Evolutionary conservation across 2,329 filamentous ascomycete genomes (phyloP).

Genomic region (Trichoderma gracile): DNA sequence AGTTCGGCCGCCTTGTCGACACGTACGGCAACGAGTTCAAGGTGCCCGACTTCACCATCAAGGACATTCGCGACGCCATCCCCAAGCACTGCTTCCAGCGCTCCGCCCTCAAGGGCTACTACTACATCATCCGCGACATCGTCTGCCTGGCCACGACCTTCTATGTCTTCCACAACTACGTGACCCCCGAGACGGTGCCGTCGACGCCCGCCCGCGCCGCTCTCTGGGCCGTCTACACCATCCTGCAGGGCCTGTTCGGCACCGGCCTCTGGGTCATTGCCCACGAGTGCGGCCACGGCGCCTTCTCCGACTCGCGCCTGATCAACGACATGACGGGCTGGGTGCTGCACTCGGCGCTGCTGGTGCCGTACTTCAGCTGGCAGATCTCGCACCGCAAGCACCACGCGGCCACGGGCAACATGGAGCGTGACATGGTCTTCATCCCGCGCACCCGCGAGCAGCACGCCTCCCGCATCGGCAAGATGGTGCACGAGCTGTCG

Average conservation of each 20-base stretch:
- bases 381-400: constrained; percentile 99
- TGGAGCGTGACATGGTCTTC: constrained; percentile 99
- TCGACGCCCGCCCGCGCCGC: constrained; percentile 64
- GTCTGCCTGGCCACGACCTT: constrained; percentile 73
- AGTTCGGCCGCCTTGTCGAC: constrained; percentile 73
- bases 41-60: constrained; percentile 94
- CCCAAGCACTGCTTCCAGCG: constrained; percentile 96
- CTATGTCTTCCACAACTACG: constrained; percentile 83
- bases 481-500: constrained; percentile 74
- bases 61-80: constrained; percentile 94
- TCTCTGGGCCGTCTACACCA: constrained; percentile 66
- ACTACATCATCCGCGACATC: constrained; percentile 83
- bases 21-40: constrained; percentile 94
- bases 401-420: constrained; percentile 97
- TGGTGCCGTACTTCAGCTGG: constrained; percentile 99
- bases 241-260: constrained; percentile 88
- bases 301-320: constrained; percentile 88
- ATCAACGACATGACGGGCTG: constrained; percentile 92
- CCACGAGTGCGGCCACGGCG: constrained; percentile 96
- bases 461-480: constrained; percentile 74
- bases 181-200: constrained; percentile 81
- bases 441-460: constrained; percentile 87
- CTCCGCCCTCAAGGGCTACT: constrained; percentile 71
- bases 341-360: constrained; percentile 81
- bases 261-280: constrained; percentile 96